Base-by-base conservation (phyloP, 441 rosid species). In the Melianthus villosus region DNA sequence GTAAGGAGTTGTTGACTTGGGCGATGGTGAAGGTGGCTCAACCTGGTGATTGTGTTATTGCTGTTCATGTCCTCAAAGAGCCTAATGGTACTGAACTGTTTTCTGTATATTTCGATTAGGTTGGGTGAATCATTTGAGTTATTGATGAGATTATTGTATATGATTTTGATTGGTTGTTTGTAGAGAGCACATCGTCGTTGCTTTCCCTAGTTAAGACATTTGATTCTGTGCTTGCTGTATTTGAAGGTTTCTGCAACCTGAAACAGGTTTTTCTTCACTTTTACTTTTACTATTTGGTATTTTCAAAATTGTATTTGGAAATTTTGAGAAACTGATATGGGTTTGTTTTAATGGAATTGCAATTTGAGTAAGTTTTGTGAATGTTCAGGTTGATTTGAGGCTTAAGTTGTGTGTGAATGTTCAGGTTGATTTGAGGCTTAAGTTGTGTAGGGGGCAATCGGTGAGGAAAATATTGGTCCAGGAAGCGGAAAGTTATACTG, bases 161-260 rank as follows among this genome's bases (percentile, higher is more conserved):
- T 46, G 4, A 14, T 19, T 38, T 25, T 10, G 12, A 19, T 4
- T 42, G 22, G 41, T 40, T 46, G 20, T 57, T 46, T 52, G 59
- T 12, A 66, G 94, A 64, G 16, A 70, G 76, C 25, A 62, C 84
- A 9, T 48, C 80, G 16, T 78, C 95, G 46, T 65, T 78, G 42
- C 54, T 87, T 7, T 71, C 87, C 25, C 64, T 78, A 7, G 84
- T 87, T 28, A 69, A 68, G 57, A 66, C 68, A 13, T 80, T 87
- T 44, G 97, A 87, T 51, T 73, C 75, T 16, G 56, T 74, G 56
- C 69, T 87, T 29, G 69, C 77, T 7, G 95, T 73, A 2, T 80
- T 76, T 37, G 93, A 87, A 67, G 91, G 97, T 42, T 82, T 87
- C 81, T 87, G 95, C 79, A 76, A 80, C 62, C 60, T 87, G 57